Evolutionary conservation across 306 rosid species (phyloP), one percentile per base, ranked within the genome.

Genomic region (Leucaena leucocephala): DNA sequence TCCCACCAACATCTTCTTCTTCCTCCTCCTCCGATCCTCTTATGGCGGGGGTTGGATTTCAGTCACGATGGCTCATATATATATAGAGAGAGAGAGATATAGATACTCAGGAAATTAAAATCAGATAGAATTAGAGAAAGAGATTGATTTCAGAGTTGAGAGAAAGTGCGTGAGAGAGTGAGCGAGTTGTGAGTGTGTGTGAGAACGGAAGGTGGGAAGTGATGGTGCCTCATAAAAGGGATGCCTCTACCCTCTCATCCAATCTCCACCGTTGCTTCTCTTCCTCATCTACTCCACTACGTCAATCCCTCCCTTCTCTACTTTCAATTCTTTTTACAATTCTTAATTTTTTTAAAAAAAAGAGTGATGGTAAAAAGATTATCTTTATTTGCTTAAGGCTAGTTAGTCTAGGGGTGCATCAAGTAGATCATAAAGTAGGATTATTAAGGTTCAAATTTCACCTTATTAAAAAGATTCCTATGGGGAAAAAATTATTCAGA

Each of bases 231-330:
- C 91, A 86, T 87, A 88, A 86, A 87, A 69, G 79, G 72, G 55
- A 81, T 55, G 84, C 64, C 78, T 55, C 76, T 68, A 78, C 62
- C 44, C 72, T 69, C 69, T 62, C 79, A 76, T 10, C 21, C 57
- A 86, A 93, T 88, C 95, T 82, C 59, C 81, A 70, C 97, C 98
- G 87, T 89, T 87, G 86, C 75, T 84, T 85, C 85, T 49, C 80
- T 68, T 43, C 81, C 83, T 78, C 76, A 54, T 63, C 46, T 73
- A 76, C 76, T 71, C 49, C 17, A 44, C 76, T 81, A 80, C 87
- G 78, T 84, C 91, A 84, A 70, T 42, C 76, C 72, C 40, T 35
- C 40, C 9, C 12, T 11, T 11, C 12, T 8, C 2, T 44, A 3
- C 13, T 44, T 8, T 10, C 9, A 44, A 44, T 10, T 44, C 14